Base-by-base conservation (phyloP, 208 protist genomes). In the Crithidia bombi region DNA sequence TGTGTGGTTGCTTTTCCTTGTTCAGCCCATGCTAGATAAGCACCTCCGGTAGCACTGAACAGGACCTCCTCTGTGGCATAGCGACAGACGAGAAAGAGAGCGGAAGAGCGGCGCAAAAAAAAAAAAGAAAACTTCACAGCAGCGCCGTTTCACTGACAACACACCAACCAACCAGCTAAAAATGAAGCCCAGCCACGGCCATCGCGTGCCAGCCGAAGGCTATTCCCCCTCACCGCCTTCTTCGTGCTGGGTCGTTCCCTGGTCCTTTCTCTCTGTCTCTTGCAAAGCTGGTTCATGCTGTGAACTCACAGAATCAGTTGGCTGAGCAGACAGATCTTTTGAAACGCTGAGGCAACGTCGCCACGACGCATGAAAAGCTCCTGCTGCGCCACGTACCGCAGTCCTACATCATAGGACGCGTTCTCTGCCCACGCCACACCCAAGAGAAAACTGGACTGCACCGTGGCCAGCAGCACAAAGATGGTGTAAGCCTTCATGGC, bases 361-460 rank as follows among this genome's bases (percentile, higher is more conserved):
- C 41, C 19, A 1, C 28, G 14, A 6, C 43, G 46, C 41, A 69
- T 49, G 36, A 25, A 5, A 9, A 61, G 11, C 58, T 71, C 61
- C 15, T 57, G 26, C 3, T 35, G 0, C 12, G 17, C 21, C 17
- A 49, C 44, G 59, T 73, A 71, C 21, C 35, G 30, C 59, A 79
- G 46, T 7, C 32, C 65, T 14, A 33, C 65, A 32, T 61, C 35
- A 65, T 76, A 73, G 36, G 63, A 51, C 19, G 36, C 33, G n/a
- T 56, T 61, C 58, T 72, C 63, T 21, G 52, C 43, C 51, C 66
- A 69, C 28, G 73, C 55, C 39, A 90, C 49, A 15, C 81, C 85
- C 25, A 90, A 50, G n/a, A 90, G 67, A 56, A 90, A 86, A 44
- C 65, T 81, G 19, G 70, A 76, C 70, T 85, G 78, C 3, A 87